A percentile compares a stretch with the other conserved stretches of the same genome.
Evolutionary conservation across 2,329 filamentous ascomycete genomes (phyloP).

Genomic region (Nemania diffusa): DNA sequence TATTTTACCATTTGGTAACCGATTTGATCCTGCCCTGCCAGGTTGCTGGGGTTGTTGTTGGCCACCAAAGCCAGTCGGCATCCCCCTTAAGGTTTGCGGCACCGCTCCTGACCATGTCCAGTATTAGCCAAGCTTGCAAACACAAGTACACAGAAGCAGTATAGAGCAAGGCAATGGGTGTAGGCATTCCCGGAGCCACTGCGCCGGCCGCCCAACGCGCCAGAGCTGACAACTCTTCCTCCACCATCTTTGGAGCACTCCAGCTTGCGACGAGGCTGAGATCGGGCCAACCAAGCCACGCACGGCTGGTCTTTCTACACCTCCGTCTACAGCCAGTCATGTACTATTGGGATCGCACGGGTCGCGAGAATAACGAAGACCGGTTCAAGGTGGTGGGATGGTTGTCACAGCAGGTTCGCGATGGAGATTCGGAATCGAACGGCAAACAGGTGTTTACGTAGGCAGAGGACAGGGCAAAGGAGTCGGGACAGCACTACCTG

Average conservation of each 20-base stretch:
- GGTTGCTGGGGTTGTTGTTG: constrained; percentile 67
- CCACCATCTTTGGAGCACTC: constrained; percentile 2
- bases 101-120: constrained; percentile 60
- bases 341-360: constrained; percentile 26
- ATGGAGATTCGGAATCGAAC: constrained; percentile 40
- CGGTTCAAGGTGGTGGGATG: constrained; percentile 30
- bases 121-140: constrained; percentile 50
- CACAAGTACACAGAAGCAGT: constrained; percentile 26
- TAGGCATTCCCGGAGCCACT: not conserved
- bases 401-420: constrained; percentile 35
- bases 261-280: constrained; percentile 35
- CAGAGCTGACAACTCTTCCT: constrained; percentile 1
- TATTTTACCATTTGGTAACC: constrained; percentile 73
- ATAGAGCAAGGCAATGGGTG: constrained; percentile 14
- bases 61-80: constrained; percentile 68
- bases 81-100: constrained; percentile 70
- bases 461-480: constrained; percentile 40
- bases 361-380: constrained; percentile 29
- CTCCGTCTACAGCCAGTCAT: constrained; percentile 16
- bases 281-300: constrained; percentile 5
- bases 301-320: constrained; percentile 4
- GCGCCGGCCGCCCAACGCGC: not conserved
- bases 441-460: constrained; percentile 47
- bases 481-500: constrained; percentile 59
- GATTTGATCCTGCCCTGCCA: constrained; percentile 64